phyloP scores from a whole-genome alignment of 208 protist genomes.

The Trypanosoma mega region DNA sequence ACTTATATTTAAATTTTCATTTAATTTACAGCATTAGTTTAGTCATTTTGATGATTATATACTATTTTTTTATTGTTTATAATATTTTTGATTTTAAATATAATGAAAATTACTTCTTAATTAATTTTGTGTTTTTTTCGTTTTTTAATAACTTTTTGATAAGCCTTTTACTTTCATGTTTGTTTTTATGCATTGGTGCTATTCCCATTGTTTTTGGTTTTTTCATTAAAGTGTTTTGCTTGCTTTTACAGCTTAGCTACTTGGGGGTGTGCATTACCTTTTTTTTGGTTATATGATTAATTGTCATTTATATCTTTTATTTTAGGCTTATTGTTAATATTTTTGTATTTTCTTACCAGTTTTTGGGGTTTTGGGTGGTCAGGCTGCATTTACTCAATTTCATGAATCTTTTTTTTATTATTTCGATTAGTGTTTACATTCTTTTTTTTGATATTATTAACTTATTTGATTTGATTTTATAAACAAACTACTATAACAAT shows the following conservation, averaged over 20 bases:
- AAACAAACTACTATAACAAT: slow-evolving; percentile 50
- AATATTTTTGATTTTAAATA: slow-evolving; percentile 90
- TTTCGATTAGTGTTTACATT: slow-evolving; percentile 58
- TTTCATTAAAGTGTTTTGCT: slow-evolving; percentile 86
- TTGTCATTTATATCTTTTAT: slow-evolving; percentile 90
- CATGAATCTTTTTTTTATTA: slow-evolving; percentile 55
- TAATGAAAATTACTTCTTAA: slow-evolving; percentile 91
- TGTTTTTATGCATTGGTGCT: slow-evolving; percentile 84
- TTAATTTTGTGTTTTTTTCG: slow-evolving; percentile 90
- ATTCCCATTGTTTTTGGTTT: slow-evolving; percentile 87
- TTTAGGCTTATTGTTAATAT: slow-evolving; percentile 87
- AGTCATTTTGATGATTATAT: slow-evolving; percentile 66
- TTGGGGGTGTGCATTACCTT: slow-evolving; percentile 73
- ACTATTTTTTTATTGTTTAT: slow-evolving; percentile 89
- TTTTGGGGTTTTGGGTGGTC: slow-evolving; percentile 84
- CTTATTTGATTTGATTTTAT: slow-evolving; percentile 89
- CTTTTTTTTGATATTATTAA: slow-evolving; percentile 90
- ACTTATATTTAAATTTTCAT: slow-evolving; percentile 90
- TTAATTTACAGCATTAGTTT: slow-evolving; percentile 82
- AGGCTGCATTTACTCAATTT: slow-evolving; percentile 44
- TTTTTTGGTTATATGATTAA: slow-evolving; percentile 77
- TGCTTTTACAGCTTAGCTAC: slow-evolving; percentile 76
- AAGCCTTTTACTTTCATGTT: slow-evolving; percentile 60
- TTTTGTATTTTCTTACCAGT: slow-evolving; percentile 90
- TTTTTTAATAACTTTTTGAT: slow-evolving; percentile 88